phyloP scores from a whole-genome alignment of 78 protist genomes.

The Monosiga brevicollis region DNA sequence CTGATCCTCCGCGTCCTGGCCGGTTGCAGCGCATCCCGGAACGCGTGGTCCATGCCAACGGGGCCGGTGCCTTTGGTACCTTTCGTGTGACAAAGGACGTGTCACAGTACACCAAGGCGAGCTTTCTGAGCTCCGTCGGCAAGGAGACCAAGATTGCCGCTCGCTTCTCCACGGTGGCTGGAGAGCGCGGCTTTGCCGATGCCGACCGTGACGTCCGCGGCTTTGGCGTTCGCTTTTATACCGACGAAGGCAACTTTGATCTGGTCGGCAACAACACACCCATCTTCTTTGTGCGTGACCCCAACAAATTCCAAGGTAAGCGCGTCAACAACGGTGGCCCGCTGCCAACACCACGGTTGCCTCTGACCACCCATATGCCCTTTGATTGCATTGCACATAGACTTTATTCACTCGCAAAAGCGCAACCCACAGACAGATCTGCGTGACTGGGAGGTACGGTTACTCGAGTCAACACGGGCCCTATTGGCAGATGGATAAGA shows the following conservation, averaged over 20 bases:
- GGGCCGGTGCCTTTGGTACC: slow-evolving; percentile 68
- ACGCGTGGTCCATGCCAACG: slow-evolving; percentile 68
- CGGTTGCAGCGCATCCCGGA: slow-evolving; percentile 67
- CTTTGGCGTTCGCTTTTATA: slow-evolving; percentile 75
- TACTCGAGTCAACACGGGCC: too few species aligned
- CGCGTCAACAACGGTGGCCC: neutral
- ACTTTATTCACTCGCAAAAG: slow-evolving; percentile 73
- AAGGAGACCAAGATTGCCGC: slow-evolving; percentile 50
- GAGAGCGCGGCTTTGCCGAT: slow-evolving; percentile 67
- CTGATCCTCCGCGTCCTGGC: too few species aligned
- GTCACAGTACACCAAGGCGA: slow-evolving; percentile 28
- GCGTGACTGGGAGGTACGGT: slow-evolving; percentile 43
- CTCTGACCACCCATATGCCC: too few species aligned
- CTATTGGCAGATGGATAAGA: too few species aligned
- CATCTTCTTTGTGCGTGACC: slow-evolving; percentile 71
- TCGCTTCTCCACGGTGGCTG: slow-evolving; percentile 80
- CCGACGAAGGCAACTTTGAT: slow-evolving; percentile 68
- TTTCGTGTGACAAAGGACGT: slow-evolving; percentile 44
- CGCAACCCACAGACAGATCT: slow-evolving; percentile 58
- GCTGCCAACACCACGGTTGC: neutral
- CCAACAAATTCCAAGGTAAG: slow-evolving; percentile 4
- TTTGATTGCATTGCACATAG: too few species aligned
- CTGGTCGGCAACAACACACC: slow-evolving; percentile 65
- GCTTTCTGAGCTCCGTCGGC: slow-evolving; percentile 36
- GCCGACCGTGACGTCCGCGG: slow-evolving; percentile 74